phyloP scores from a whole-genome alignment of 768 basidiomycete genomes.

The Clitopilus passeckerianus region DNA sequence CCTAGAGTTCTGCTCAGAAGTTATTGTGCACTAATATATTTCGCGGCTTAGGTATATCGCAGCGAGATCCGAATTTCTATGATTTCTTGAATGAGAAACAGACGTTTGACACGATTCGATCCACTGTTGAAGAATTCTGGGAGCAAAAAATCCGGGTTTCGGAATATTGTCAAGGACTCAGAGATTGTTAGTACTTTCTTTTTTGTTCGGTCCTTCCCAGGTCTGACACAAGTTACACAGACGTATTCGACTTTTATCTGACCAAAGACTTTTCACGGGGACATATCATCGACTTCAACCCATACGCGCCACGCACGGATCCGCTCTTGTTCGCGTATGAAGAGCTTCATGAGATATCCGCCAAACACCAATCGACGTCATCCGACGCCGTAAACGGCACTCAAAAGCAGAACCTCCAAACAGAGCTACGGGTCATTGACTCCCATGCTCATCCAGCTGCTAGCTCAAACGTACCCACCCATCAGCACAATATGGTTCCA shows the following conservation, averaged over 20 bases:
- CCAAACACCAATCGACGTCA: background rate
- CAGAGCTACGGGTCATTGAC: conserved; percentile 64
- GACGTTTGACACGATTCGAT: conserved; percentile 48
- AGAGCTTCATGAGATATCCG: conserved; percentile 48
- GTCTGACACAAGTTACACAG: conserved; percentile 32
- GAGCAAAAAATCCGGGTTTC: conserved; percentile 51
- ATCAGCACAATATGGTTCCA: conserved; percentile 90
- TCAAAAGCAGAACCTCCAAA: background rate
- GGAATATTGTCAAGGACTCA: conserved; percentile 44
- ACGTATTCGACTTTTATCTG: conserved; percentile 82
- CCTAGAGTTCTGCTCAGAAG: background rate
- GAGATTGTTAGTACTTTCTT: conserved; percentile 56
- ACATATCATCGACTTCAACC: conserved; percentile 90
- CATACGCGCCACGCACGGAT: conserved; percentile 84
- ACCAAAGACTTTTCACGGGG: conserved; percentile 74
- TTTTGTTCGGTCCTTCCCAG: background rate
- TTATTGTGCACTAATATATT: background rate
- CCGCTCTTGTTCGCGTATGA: conserved; percentile 81
- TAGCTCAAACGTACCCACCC: conserved; percentile 58
- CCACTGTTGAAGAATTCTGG: conserved; percentile 61
- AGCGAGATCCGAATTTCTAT: conserved; percentile 87
- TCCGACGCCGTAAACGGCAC: background rate
- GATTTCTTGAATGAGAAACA: conserved; percentile 69
- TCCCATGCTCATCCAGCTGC: conserved; percentile 70
- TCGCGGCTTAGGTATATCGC: conserved; percentile 62